Percentiles rank a stretch among this genome's conserved stretches.
These are phyloP conservation scores for Lentinula edodes DNA, from an alignment of 768 basidiomycete genomes.

Conservation along the genomic window DNA sequence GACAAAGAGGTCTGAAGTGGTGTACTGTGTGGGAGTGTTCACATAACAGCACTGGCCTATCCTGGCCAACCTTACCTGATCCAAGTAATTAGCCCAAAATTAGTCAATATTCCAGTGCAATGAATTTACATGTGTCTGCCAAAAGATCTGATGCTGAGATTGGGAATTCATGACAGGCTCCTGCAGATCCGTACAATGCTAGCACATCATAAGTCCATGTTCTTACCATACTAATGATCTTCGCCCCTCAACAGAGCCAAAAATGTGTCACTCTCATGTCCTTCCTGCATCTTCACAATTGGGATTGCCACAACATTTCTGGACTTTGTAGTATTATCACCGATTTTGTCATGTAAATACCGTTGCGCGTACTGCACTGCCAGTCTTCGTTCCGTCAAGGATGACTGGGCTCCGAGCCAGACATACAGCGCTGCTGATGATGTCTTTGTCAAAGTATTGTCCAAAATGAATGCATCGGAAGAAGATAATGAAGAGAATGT, in stretches of 20 bases:
- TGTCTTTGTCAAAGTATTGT: conserved; percentile 27
- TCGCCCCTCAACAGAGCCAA: conserved; percentile 20
- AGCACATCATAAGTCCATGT: too few relatives aligned
- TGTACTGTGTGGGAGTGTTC: too few relatives aligned
- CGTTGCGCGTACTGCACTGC: conserved; percentile 51
- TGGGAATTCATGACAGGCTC: background rate
- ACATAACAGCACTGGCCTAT: too few relatives aligned
- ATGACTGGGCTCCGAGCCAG: conserved; percentile 52
- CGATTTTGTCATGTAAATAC: conserved; percentile 39
- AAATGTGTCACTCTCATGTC: conserved; percentile 45
- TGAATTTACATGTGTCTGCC: too few relatives aligned
- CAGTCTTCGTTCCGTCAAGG: conserved; percentile 41
- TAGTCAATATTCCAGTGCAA: too few relatives aligned
- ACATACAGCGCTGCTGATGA: conserved; percentile 43
- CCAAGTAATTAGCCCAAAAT: too few relatives aligned
- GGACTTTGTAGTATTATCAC: conserved; percentile 9
- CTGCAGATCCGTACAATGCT: background rate
- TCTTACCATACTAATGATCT: background rate
- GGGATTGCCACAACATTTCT: conserved; percentile 27
- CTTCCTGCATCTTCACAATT: conserved; percentile 51
- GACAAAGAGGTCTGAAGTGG: too few relatives aligned
- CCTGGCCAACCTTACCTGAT: too few relatives aligned
- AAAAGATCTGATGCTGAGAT: too few relatives aligned
- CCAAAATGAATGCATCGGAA: conserved; percentile 48
- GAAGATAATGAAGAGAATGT: conserved; percentile 34